Evolutionary conservation across 352 stramenopile genomes (phyloP).

Genomic region (Phytophthora fragariaefolia): DNA sequence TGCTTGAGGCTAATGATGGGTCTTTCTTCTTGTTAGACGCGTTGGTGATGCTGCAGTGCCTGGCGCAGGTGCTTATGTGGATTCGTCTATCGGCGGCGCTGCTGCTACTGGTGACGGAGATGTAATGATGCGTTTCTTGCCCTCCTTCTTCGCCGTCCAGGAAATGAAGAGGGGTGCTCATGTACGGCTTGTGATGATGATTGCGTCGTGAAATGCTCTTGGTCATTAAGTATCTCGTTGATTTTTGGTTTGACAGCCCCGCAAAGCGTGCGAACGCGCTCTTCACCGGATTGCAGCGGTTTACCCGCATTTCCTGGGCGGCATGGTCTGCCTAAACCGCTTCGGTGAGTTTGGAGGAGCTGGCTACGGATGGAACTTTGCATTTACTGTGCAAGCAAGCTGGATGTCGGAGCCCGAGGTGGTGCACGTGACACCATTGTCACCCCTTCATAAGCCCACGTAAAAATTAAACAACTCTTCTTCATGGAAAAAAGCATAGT

Average conservation of each 20-base stretch:
- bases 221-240: conserved; percentile 10
- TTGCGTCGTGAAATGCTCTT: not conserved
- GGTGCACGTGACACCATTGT: conserved; percentile 55
- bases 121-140: conserved; percentile 93
- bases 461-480: not conserved
- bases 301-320: conserved; percentile 74
- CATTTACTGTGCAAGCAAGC: conserved; percentile 67
- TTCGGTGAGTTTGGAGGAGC: conserved; percentile 77
- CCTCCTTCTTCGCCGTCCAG: conserved; percentile 82
- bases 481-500: conserved; percentile 40
- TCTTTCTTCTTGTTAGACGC: conserved; percentile 49
- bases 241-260: conserved; percentile 48
- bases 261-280: conserved; percentile 60
- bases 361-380: conserved; percentile 78
- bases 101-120: conserved; percentile 91
- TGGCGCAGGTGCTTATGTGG: conserved; percentile 88
- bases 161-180: conserved; percentile 80
- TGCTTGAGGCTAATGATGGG: not conserved
- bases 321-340: conserved; percentile 82
- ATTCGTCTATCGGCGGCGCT: conserved; percentile 78
- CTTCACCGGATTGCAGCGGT: conserved; percentile 57
- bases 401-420: conserved; percentile 62
- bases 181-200: conserved; percentile 42
- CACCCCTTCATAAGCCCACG: conserved; percentile 19
- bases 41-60: conserved; percentile 88